Conservation (phyloP, 352 stramenopile species). For the Globisporangium rhizosaccharum region DNA sequence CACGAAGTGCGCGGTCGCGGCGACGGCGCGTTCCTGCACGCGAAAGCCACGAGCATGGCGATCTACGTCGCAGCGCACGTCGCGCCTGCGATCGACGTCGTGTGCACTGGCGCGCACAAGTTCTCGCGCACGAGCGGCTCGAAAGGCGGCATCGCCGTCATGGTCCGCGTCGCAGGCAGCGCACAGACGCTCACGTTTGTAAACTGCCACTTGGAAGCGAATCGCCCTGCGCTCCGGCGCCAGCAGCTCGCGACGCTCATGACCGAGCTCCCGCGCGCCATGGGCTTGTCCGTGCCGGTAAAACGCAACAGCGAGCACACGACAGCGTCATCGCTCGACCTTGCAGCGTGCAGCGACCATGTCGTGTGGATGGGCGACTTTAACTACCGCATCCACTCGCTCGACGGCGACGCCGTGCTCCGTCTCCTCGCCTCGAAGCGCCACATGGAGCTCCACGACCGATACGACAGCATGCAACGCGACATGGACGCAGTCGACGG, state of each 20-base stretch:
- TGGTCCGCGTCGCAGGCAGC: constrained; percentile 31
- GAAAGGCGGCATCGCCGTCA: constrained; percentile 56
- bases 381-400: constrained; percentile 61
- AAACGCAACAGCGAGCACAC: constrained; percentile 2
- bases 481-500: constrained; percentile 36
- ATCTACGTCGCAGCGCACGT: constrained; percentile 48
- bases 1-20: constrained; percentile 51
- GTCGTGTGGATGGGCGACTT: constrained; percentile 82
- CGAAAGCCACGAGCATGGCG: constrained; percentile 64
- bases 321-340: constrained; percentile 11
- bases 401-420: constrained; percentile 46
- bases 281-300: constrained; percentile 11
- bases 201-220: constrained; percentile 71
- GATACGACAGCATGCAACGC: constrained; percentile 59
- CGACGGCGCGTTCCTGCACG: constrained; percentile 52
- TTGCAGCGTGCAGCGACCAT: constrained; percentile 63
- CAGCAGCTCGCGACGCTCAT: constrained; percentile 51
- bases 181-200: constrained; percentile 56
- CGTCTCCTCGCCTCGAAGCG: constrained; percentile 30
- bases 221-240: constrained; percentile 36
- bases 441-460: constrained; percentile 55
- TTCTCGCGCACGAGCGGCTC: constrained; percentile 50
- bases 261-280: constrained; percentile 34
- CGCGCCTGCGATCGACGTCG: constrained; percentile 29
- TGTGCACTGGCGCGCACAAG: constrained; percentile 47